A percentile compares a stretch with the other conserved stretches of the same genome.
Evolutionary conservation across 1,139 yeast genomes (phyloP).

Genomic region (Candida freyschussii): DNA sequence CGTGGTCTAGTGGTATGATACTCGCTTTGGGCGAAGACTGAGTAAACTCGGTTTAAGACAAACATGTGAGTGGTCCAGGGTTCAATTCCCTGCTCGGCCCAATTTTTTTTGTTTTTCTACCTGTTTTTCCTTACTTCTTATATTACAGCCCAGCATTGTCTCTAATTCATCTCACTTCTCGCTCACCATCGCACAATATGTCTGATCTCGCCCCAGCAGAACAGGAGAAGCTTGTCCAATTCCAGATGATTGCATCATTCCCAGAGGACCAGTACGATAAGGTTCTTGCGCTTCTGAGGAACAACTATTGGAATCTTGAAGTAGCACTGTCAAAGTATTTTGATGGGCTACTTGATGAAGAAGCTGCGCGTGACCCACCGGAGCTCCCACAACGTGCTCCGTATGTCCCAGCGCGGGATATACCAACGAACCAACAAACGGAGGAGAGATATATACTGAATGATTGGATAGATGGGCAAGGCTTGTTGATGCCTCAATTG

Average conservation of each 20-base stretch:
- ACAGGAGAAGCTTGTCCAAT: conserved; percentile 34
- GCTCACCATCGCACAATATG: conserved; percentile 6
- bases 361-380: conserved; percentile 20
- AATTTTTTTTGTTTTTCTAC: too few relatives aligned
- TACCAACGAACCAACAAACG: too few relatives aligned
- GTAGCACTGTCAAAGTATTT: conserved; percentile 34
- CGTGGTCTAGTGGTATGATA: too few relatives aligned
- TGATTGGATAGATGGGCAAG: conserved; percentile 1
- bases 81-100: too few relatives aligned
- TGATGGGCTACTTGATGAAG: conserved; percentile 30
- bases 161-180: too few relatives aligned
- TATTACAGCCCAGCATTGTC: too few relatives aligned
- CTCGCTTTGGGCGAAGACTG: too few relatives aligned
- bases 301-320: conserved; percentile 36
- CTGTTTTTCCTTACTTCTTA: too few relatives aligned
- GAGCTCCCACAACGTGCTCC: conserved; percentile 13
- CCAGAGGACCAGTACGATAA: conserved; percentile 32
- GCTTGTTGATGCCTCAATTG: conserved; percentile 18
- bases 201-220: conserved; percentile 32
- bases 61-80: too few relatives aligned
- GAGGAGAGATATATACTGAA: background rate
- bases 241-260: conserved; percentile 33
- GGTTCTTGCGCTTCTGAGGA: conserved; percentile 30
- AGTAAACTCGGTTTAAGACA: too few relatives aligned
- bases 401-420: too few relatives aligned